These are phyloP conservation scores for Eurotiales sp. DNA, from an alignment of 2,329 filamentous ascomycete species.

Conservation along the genomic window DNA sequence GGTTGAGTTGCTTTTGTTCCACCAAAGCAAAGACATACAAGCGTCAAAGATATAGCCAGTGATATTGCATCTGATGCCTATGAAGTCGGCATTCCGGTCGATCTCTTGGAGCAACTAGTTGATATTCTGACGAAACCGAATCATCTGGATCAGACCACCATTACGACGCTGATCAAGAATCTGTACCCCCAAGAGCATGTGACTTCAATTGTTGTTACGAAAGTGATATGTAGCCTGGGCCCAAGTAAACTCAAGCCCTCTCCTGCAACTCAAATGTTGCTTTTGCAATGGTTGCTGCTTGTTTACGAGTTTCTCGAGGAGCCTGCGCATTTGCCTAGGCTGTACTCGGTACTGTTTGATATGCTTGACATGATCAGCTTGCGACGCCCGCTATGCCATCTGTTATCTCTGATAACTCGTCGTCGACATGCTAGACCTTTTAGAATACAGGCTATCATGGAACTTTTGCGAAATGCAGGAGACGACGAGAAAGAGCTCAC, in stretches of 20 bases:
- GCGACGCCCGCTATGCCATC: constrained; percentile 66
- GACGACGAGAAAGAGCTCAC: constrained; percentile 71
- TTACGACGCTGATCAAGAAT: constrained; percentile 65
- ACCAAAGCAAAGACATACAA: constrained; percentile 61
- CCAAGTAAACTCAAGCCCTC: constrained; percentile 73
- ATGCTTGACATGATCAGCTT: constrained; percentile 76
- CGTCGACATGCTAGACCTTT: constrained; percentile 81
- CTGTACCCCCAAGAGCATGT: constrained; percentile 70
- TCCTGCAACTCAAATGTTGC: constrained; percentile 63
- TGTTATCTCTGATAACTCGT: constrained; percentile 73
- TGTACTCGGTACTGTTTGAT: constrained; percentile 76
- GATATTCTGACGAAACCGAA: constrained; percentile 64
- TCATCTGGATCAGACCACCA: constrained; percentile 71
- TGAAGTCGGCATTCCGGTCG: constrained; percentile 62
- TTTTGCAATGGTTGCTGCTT: constrained; percentile 76
- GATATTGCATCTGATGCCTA: constrained; percentile 61
- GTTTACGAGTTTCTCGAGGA: constrained; percentile 69
- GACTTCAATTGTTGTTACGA: constrained; percentile 58
- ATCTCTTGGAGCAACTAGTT: constrained; percentile 60
- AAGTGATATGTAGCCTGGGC: constrained; percentile 69
- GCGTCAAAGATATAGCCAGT: constrained; percentile 63
- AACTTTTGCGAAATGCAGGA: constrained; percentile 45
- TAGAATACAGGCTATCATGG: constrained; percentile 69
- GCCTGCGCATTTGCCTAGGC: constrained; percentile 59
- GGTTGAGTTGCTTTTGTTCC: constrained; percentile 48